Evolutionary conservation across 2,329 filamentous ascomycete species (phyloP).

Genomic region (Xylariaceae sp.): DNA sequence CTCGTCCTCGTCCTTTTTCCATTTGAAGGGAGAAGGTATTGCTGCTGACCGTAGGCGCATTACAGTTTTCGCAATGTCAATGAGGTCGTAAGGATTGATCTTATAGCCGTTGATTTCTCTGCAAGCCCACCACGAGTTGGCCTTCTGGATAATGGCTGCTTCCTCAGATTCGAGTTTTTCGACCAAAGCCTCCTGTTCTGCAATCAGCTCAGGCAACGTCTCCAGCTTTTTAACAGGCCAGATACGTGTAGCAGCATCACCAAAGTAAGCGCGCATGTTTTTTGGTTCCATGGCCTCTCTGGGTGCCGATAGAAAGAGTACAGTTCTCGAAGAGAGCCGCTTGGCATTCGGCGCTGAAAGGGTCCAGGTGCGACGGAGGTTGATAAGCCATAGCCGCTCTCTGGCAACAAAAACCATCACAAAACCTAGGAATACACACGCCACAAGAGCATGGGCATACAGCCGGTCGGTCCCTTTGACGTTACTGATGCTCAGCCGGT

Average conservation of each 20-base stretch:
- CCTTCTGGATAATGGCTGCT: slow-evolving; percentile 70
- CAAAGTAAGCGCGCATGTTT: slow-evolving; percentile 72
- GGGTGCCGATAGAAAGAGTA: slow-evolving; percentile 87
- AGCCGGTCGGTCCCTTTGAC: slow-evolving; percentile 57
- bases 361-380: slow-evolving; percentile 89
- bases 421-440: slow-evolving; percentile 81
- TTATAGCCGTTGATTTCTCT: slow-evolving; percentile 16
- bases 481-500: slow-evolving; percentile 51
- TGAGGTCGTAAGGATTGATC: slow-evolving; percentile 19
- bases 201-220: slow-evolving; percentile 70
- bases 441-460: slow-evolving; percentile 76
- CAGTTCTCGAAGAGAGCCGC: slow-evolving; percentile 82
- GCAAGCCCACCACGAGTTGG: slow-evolving; percentile 55
- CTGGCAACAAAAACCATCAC: slow-evolving; percentile 84
- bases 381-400: slow-evolving; percentile 90
- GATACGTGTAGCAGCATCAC: slow-evolving; percentile 69
- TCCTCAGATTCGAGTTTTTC: slow-evolving; percentile 79
- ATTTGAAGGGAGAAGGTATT: slow-evolving; percentile 48
- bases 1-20: slow-evolving; percentile 60
- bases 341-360: slow-evolving; percentile 76
- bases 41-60: slow-evolving; percentile 50
- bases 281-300: slow-evolving; percentile 66
- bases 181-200: slow-evolving; percentile 68
- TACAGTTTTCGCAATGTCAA: slow-evolving; percentile 21
- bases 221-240: slow-evolving; percentile 76